Evolutionary conservation across 306 rosid genomes (phyloP).

Genomic region (Prunus campanulata): DNA sequence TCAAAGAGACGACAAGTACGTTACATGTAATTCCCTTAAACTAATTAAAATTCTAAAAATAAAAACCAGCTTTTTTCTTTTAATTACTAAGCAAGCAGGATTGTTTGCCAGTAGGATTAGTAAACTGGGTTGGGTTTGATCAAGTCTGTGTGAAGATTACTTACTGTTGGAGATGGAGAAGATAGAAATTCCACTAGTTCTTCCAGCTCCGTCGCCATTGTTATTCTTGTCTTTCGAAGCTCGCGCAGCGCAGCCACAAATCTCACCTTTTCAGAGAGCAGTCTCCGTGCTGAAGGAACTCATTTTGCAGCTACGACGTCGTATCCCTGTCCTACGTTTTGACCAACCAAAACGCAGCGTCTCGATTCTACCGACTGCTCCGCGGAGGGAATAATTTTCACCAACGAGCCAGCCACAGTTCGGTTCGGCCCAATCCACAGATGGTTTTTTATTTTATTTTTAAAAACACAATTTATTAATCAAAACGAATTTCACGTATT

Average conservation of each 20-base stretch:
- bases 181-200: slow-evolving; percentile 75
- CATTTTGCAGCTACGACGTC: not conserved
- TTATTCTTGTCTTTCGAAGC: not conserved
- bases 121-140: not conserved
- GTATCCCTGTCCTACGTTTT: not conserved
- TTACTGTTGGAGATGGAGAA: slow-evolving; percentile 76
- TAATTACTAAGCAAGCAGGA: not conserved
- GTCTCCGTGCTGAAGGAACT: not conserved
- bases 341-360: too few relatives aligned
- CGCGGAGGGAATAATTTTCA: too few relatives aligned
- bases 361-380: too few relatives aligned
- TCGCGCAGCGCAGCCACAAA: not conserved
- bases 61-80: not conserved
- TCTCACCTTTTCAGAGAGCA: not conserved
- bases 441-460: too few relatives aligned
- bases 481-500: too few relatives aligned
- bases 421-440: too few relatives aligned
- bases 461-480: too few relatives aligned
- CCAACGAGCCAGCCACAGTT: too few relatives aligned
- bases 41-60: too few relatives aligned
- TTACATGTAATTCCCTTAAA: not conserved
- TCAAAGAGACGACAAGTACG: not conserved
- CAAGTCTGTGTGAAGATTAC: slow-evolving; percentile 1
- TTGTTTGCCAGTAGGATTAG: not conserved
- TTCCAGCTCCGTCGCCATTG: slow-evolving; percentile 87